These are phyloP conservation scores for Thalassia testudinum DNA, from an alignment of 116 monocot species.

Conservation along the genomic window DNA sequence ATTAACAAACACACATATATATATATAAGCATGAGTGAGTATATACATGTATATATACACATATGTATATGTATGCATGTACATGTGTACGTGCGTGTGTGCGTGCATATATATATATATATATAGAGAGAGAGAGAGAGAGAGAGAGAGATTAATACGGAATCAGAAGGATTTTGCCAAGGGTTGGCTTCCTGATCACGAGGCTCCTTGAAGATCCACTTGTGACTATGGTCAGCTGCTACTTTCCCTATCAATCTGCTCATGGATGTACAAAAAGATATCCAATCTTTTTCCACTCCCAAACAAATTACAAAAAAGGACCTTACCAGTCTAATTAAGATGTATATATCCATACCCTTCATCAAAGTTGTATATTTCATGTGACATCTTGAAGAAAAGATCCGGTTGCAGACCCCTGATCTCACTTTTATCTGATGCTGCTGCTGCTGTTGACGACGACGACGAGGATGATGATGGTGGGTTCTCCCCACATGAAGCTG, in stretches of 20 bases:
- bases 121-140: neutral
- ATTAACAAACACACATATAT: no score
- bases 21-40: no score
- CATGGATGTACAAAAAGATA: neutral
- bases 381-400: constrained; percentile 98
- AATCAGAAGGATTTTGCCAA: constrained; percentile 52
- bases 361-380: constrained; percentile 97
- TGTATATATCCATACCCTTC: constrained; percentile 43
- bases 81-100: no score
- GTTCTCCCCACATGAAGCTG: constrained; percentile 22
- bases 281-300: neutral
- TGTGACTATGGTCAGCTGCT: constrained; percentile 65
- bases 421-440: neutral
- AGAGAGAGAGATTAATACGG: no score
- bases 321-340: neutral
- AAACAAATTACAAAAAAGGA: neutral
- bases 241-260: constrained; percentile 59
- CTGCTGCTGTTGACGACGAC: neutral
- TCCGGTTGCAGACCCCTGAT: constrained; percentile 52
- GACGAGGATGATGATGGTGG: no score
- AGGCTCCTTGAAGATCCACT: constrained; percentile 54
- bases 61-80: no score
- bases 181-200: constrained; percentile 28
- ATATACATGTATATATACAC: no score
- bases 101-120: neutral